Percentiles rank a stretch among this genome's conserved stretches.
These are phyloP conservation scores for Lactifluus piperatus DNA, from an alignment of 768 basidiomycete species.

Conservation along the genomic window DNA sequence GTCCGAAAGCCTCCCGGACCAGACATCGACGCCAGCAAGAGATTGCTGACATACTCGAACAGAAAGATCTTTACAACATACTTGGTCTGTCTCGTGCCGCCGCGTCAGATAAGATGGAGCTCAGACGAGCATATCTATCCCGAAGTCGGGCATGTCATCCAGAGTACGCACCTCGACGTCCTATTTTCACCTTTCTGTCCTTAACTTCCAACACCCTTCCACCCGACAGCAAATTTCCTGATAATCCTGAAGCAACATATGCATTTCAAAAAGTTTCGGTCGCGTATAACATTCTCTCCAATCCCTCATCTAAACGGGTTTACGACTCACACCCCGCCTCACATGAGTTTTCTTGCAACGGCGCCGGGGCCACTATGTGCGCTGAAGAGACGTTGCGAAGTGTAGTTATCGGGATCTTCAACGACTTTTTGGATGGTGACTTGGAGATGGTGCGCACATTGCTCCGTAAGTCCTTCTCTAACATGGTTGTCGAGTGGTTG, in stretches of 20 bases:
- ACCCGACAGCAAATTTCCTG: conserved; percentile 61
- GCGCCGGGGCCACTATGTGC: conserved; percentile 39
- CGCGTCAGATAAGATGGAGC: conserved; percentile 47
- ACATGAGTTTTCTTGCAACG: conserved; percentile 43
- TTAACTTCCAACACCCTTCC: neutral
- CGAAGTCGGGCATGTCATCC: conserved; percentile 76
- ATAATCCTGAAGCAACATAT: conserved; percentile 64
- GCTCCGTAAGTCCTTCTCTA: conserved; percentile 43
- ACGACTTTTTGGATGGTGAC: conserved; percentile 80
- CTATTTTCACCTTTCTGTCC: neutral
- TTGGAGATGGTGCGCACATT: conserved; percentile 75
- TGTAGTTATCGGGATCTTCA: conserved; percentile 66
- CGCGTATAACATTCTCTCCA: conserved; percentile 74
- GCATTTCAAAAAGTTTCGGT: conserved; percentile 85
- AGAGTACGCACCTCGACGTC: conserved; percentile 49
- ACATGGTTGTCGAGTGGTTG: neutral
- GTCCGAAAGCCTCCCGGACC: conserved; percentile 13
- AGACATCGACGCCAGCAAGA: conserved; percentile 23
- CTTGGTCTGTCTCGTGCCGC: conserved; percentile 51
- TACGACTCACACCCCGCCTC: conserved; percentile 55
- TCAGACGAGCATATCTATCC: conserved; percentile 68
- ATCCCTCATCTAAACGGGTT: conserved; percentile 53
- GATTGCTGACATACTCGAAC: conserved; percentile 46
- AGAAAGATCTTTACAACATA: conserved; percentile 63
- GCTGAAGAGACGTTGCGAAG: conserved; percentile 76